Conservation (phyloP, 768 basidiomycete genomes). For the Floccularia luteovirens region DNA sequence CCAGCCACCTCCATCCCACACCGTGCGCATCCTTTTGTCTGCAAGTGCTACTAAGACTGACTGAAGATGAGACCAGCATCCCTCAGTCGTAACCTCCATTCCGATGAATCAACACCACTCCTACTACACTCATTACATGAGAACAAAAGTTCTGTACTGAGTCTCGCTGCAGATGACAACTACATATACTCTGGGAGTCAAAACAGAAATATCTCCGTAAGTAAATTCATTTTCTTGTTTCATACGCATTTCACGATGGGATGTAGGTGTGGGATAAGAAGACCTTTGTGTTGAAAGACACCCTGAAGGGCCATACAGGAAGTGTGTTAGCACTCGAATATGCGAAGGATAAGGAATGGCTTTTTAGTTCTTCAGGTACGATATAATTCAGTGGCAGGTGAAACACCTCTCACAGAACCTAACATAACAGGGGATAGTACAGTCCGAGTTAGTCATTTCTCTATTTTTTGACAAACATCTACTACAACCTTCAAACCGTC, state of each 20-base stretch:
- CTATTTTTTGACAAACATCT: neutral
- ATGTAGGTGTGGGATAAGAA: slow-evolving; percentile 79
- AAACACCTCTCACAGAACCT: neutral
- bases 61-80: slow-evolving; percentile 35
- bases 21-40: slow-evolving; percentile 1
- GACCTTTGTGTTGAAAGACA: slow-evolving; percentile 59
- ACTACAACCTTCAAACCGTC: slow-evolving; percentile 7
- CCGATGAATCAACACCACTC: slow-evolving; percentile 31
- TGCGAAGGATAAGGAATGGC: slow-evolving; percentile 69
- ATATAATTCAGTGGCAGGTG: neutral
- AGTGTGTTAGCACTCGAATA: slow-evolving; percentile 78
- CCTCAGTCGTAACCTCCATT: slow-evolving; percentile 47
- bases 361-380: slow-evolving; percentile 86
- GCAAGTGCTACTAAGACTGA: neutral
- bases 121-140: slow-evolving; percentile 69
- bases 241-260: neutral
- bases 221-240: slow-evolving; percentile 9
- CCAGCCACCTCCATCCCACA: slow-evolving; percentile 2
- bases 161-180: slow-evolving; percentile 61
- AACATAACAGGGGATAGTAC: slow-evolving; percentile 70
- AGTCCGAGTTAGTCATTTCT: slow-evolving; percentile 50
- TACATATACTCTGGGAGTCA: slow-evolving; percentile 85
- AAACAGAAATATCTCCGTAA: slow-evolving; percentile 65
- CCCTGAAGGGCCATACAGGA: slow-evolving; percentile 75
- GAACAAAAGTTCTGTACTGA: slow-evolving; percentile 61